Evolutionary conservation across 192 early-diverging fungal species (phyloP).

Genomic region (Phycomyces nitens): DNA sequence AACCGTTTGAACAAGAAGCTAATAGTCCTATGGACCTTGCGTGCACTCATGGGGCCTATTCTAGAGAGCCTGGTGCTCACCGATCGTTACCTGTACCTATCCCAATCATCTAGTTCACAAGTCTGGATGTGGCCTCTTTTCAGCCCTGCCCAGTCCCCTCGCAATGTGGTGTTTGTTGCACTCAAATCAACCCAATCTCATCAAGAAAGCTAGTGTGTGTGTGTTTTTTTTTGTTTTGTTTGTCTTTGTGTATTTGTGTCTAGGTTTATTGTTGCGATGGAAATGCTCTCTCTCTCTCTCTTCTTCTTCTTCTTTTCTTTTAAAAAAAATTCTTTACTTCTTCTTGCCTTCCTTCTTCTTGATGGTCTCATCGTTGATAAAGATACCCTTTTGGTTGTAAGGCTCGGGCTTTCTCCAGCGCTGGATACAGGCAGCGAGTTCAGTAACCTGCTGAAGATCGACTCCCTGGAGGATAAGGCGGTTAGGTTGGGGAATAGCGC

Average conservation of each 20-base stretch:
- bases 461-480: constrained; percentile 78
- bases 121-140: constrained; percentile 61
- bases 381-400: constrained; percentile 99
- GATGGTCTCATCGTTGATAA: constrained; percentile 97
- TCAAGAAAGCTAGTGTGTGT: neutral
- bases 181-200: constrained; percentile 2
- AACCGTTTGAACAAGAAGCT: constrained; percentile 52
- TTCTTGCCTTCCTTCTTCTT: constrained; percentile 98
- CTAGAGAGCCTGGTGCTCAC: constrained; percentile 77
- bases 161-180: constrained; percentile 64
- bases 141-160: constrained; percentile 54
- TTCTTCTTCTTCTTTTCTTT: too few relatives aligned
- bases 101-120: constrained; percentile 38
- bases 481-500: constrained; percentile 74
- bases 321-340: constrained; percentile 46
- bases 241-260: too few relatives aligned
- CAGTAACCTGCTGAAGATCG: constrained; percentile 76
- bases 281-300: too few relatives aligned
- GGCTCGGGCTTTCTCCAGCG: constrained; percentile 93
- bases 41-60: constrained; percentile 66
- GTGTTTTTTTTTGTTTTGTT: too few relatives aligned
- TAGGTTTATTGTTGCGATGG: too few relatives aligned
- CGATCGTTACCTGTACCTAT: constrained; percentile 69
- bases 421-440: constrained; percentile 90
- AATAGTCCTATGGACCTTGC: constrained; percentile 78